Evolutionary conservation across 352 stramenopile species (phyloP), one percentile per base, ranked within the genome.

Genomic region (Globisporangium carolinianum): DNA sequence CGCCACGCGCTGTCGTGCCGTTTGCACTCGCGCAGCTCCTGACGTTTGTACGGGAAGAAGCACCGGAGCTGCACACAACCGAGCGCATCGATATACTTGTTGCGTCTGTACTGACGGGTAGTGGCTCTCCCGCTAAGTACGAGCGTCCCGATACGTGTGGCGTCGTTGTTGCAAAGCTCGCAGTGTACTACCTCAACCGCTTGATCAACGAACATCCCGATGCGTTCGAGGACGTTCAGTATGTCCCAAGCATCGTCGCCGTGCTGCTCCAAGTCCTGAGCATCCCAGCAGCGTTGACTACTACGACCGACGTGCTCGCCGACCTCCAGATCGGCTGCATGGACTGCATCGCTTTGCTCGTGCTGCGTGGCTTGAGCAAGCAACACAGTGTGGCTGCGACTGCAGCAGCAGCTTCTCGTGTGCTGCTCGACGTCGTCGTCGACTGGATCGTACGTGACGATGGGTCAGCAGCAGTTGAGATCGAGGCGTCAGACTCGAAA

Each of bases 131-230:
- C 24, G 24, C 24, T 32, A 32, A 32, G 2, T 32, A 3, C 24
- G 24, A 32, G 2, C 24, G 24, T 32, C 72, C 75, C 1, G 32
- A 57, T 1, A 15, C 36, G 10, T 78, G 67, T 56, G 74, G 76
- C 10, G 60, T 89, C 43, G 73, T 87, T 15, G 74, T 69, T 0
- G 76, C 76, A 8, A 91, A 91, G 39, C 56, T 91, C 35, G 82
- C 89, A 62, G 68, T 91, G 32, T 91, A 89, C 55, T 91, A 87
- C 47, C 65, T 91, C 42, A 91, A 91, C 46, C 76, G 76, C 3
- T 55, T 82, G n/a, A 69, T 89, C 58, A 71, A 66, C 10, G 75
- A 79, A 35, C 69, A 83, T 14, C 39, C 50, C 1, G n/a, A 70
- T 8, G 51, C 58, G 10, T 62, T 55, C 58, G 57, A 63, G 55